phyloP scores from a whole-genome alignment of 108 stramenopile genomes.

The Hondaea fermentalgiana region DNA sequence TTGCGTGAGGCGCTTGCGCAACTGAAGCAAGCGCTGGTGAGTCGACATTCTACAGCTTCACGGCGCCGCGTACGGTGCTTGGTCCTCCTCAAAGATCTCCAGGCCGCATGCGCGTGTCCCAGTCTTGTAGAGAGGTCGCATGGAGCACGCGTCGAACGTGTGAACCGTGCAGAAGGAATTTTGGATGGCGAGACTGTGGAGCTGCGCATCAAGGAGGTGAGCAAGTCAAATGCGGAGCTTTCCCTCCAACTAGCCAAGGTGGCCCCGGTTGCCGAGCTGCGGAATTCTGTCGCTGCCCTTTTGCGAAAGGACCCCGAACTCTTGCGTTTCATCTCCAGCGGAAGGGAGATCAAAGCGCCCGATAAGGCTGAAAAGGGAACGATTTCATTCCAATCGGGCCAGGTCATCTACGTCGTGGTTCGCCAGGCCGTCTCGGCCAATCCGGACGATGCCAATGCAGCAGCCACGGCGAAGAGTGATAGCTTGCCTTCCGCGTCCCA shows the following conservation, averaged over 20 bases:
- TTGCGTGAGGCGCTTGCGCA: background rate
- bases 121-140: background rate
- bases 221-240: background rate
- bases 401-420: background rate
- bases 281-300: background rate
- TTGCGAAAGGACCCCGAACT: background rate
- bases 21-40: background rate
- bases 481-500: too few relatives aligned
- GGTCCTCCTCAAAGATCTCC: conserved; percentile 2
- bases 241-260: background rate
- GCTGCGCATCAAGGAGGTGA: background rate
- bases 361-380: background rate
- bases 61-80: background rate
- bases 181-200: background rate
- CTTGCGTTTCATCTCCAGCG: background rate
- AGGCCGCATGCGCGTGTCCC: background rate
- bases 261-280: background rate
- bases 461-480: background rate
- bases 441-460: background rate
- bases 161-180: background rate
- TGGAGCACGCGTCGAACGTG: background rate
- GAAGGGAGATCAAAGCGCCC: background rate
- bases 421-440: background rate
- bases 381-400: background rate
- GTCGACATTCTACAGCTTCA: background rate